Evolutionary conservation across 179 eudicot species (phyloP).

Genomic region (Silene vulgaris): DNA sequence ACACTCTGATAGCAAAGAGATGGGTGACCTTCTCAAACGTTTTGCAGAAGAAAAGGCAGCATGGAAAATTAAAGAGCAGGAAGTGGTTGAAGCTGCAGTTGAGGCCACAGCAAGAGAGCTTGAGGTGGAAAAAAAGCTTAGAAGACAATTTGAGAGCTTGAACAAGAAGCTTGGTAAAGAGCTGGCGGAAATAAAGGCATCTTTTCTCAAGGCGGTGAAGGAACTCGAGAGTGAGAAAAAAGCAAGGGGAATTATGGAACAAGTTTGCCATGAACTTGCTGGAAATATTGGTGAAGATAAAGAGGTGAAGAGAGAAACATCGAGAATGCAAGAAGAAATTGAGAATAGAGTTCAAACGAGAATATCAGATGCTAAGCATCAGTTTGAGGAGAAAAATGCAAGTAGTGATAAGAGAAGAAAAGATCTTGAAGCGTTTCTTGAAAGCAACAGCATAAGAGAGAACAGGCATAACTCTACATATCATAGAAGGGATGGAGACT

Average conservation of each 20-base stretch:
- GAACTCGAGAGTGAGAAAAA: slow-evolving; percentile 24
- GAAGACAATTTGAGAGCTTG: slow-evolving; percentile 66
- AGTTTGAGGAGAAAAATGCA: slow-evolving; percentile 61
- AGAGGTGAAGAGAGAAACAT: slow-evolving; percentile 46
- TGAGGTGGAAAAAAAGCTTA: slow-evolving; percentile 74
- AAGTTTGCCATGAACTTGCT: slow-evolving; percentile 69
- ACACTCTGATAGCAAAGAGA: slow-evolving; percentile 56
- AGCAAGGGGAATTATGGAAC: slow-evolving; percentile 60
- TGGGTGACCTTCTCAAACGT: slow-evolving; percentile 37
- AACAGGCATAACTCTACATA: slow-evolving; percentile 4
- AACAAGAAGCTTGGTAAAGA: slow-evolving; percentile 86
- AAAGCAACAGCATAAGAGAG: slow-evolving; percentile 3
- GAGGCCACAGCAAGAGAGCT: slow-evolving; percentile 59
- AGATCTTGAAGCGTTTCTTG: slow-evolving; percentile 25
- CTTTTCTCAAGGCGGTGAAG: slow-evolving; percentile 12
- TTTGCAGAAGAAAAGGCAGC: slow-evolving; percentile 69
- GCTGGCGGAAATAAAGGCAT: slow-evolving; percentile 39
- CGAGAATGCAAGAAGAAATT: slow-evolving; percentile 48
- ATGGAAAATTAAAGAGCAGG: slow-evolving; percentile 65
- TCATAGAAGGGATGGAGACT: slow-evolving; percentile 13
- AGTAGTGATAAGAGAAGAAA: slow-evolving; percentile 52
- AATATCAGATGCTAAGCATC: slow-evolving; percentile 57
- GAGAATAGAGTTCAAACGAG: slow-evolving; percentile 60
- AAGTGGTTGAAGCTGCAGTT: slow-evolving; percentile 66
- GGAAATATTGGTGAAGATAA: slow-evolving; percentile 57